Base-by-base conservation (phyloP, 352 stramenopile genomes). In the Phytophthora rubi region DNA sequence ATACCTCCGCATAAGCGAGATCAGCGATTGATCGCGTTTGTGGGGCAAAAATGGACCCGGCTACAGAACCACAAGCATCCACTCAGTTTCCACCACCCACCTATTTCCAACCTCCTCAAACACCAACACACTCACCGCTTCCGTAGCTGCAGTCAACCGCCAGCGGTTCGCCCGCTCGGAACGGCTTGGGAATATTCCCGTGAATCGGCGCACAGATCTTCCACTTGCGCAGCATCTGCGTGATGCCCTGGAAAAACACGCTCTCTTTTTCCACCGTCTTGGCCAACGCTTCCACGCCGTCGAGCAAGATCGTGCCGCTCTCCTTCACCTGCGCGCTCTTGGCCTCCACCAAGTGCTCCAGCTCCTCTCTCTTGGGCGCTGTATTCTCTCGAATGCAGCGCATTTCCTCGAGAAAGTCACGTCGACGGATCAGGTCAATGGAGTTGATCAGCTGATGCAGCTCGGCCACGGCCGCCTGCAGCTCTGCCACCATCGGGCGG, bases 391-490 rank as follows among this genome's bases (percentile, higher is more conserved):
- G 84, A 57, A 93, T 86, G 62, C 89, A 96, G 53, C 88, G 83
- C 83, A 94, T 93, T 39, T 96, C 89, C 66, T 96, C 87, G 49
- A 96, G 60, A 56, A 90, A 96, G 48, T 94, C 85, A 10, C 81
- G 86, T 53, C 82, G 76, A 4, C 86, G 82, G 37, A 96, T 92
- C 45, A 96, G 66, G 62, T 96, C 89, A 53, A 96, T 94, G 18
- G 89, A 93, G 71, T 95, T 95, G 60, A 96, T 94, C 12, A 96
- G 72, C 67, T 96, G 87, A 59, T 95, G 86, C 30, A 95, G 73
- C 53, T 95, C 89, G 9, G 88, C 86, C 32, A 92, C 79, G 28
- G 87, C 86, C 0, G 79, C 81, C 63, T 96, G 89, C 2, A 96
- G 80, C 69, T 96, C 89, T 4, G 75, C 54, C 58, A 96, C 89